Evolutionary conservation across 768 basidiomycete genomes (phyloP), one percentile per base, ranked within the genome.

Genomic region (Melanogaster broomeanus): DNA sequence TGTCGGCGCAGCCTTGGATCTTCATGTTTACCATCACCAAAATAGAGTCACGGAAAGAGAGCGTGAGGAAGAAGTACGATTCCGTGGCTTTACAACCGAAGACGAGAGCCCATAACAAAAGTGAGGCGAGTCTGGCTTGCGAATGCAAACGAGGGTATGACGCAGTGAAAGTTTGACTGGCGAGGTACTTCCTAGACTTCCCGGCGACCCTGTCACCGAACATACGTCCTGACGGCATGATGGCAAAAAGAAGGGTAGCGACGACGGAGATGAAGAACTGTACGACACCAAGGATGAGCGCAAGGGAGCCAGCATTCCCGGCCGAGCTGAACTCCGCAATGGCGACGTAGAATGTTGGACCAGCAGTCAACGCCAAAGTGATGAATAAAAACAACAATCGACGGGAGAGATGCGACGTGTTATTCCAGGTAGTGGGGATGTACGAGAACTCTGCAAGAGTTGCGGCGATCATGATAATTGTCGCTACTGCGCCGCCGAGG

Each of bases 391-490:
- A 97, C 51, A 96, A 63, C 12, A 98, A 76, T 10, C 96, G 88
- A 45, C 95, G 90, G 8, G 93, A 88, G 47, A 98, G 85, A 66
- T 98, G 96, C 6, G 93, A 94, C 25, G 94, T 92, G 72, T 98
- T 98, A 70, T 95, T 96, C 97, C 96, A 98, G 18, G 93, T 98
- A 1, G 93, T 90, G 1, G 97, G 97, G 71, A 99, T 96, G 73
- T 97, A 98, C 27, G 90, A 89, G 71, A 97, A 98, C 74, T 98
- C 97, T 51, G 87, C 85, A 43, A 97, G 76, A 9, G 97, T 98
- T 46, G 96, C 97, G 56, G 80, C 76, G 48, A 98, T 92, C 93
- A 96, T 97, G 77, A 99, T 98, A 53, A 90, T 60, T 0, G 94
- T 93, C n/a, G 97, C 90, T 41, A 98, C 90, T 1, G 92, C 92